Base-by-base conservation (phyloP, 768 basidiomycete genomes). In the Boletus coccyginus region DNA sequence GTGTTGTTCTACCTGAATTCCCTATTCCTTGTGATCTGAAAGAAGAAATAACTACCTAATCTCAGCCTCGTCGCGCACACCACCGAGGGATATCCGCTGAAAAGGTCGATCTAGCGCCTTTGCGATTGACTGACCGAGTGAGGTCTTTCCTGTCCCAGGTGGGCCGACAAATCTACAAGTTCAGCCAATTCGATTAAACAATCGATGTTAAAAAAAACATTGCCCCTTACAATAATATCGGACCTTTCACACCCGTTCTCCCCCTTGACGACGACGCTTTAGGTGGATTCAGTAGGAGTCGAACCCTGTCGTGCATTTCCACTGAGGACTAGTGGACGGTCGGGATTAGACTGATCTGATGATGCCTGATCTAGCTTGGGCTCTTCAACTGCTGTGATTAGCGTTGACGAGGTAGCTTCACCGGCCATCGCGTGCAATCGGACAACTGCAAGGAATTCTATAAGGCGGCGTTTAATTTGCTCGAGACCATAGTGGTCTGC, bases 401-500 rank as follows among this genome's bases (percentile, higher is more conserved):
- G 14, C 8, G 36, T 17, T 16, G 60, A 42, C 11, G 49, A 33
- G 27, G 61, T 19, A 11, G 59, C 35, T 33, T 63, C 66, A 46
- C 66, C 60, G 1, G 66, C 57, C 19, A 76, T 58, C 9, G 75
- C 73, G 43, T 75, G 75, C 48, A 85, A 73, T 57, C 92, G 76
- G 35, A 95, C 87, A 12, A 97, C 89, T 0, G 92, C 94, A 40
- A 98, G 81, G 69, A 93, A 97, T 66, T 97, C 95, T 45, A 96
- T 89, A 3, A 96, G 72, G 11, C 94, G 80, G 60, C 90, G 87
- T 79, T 97, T 98, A 69, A 98, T 88, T 69, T 90, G 92, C 55
- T 94, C 92, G 17, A 98, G 77, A 2, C 95, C 95, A 63, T 87
- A 96, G 70, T 98, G 94, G 57, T 96, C 94, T 13, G 84, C 79